Percentiles rank a stretch among this genome's conserved stretches.
These are phyloP conservation scores for Deinandra increscens DNA, from an alignment of 129 eudicot species.

Conservation along the genomic window DNA sequence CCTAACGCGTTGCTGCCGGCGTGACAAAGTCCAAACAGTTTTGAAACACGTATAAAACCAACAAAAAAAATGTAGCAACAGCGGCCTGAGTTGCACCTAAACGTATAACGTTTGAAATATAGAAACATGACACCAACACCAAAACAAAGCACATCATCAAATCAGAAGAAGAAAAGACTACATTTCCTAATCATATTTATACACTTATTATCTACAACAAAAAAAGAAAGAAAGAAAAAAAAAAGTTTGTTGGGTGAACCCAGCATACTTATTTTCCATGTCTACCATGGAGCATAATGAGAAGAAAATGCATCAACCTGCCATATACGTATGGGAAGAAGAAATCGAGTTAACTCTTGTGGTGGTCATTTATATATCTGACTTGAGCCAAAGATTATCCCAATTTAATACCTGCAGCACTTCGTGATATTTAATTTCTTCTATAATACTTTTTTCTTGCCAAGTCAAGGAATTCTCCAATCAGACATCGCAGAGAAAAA, in stretches of 20 bases:
- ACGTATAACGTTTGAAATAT: too few species aligned
- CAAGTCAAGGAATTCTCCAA: conserved; percentile 26
- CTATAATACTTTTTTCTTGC: conserved; percentile 69
- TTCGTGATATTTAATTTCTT: conserved; percentile 54
- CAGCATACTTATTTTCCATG: background rate
- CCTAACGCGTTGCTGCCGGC: too few species aligned
- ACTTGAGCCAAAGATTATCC: conserved; percentile 72
- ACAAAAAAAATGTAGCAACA: too few species aligned
- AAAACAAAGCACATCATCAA: too few species aligned
- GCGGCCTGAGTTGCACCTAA: too few species aligned
- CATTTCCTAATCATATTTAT: background rate
- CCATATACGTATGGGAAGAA: conserved; percentile 90
- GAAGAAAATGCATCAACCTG: conserved; percentile 56
- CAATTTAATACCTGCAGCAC: conserved; percentile 72
- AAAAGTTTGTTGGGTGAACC: conserved; percentile 4
- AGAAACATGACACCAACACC: too few species aligned
- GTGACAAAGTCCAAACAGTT: too few species aligned
- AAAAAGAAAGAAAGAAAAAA: too few species aligned
- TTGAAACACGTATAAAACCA: too few species aligned
- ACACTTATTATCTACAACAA: background rate
- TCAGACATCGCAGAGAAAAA: conserved; percentile 21
- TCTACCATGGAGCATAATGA: conserved; percentile 22
- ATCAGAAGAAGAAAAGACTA: too few species aligned
- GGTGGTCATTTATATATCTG: conserved; percentile 42
- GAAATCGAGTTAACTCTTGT: conserved; percentile 63